phyloP scores from a whole-genome alignment of 371 early-diverging fungal genomes.

The Mucor irregularis region DNA sequence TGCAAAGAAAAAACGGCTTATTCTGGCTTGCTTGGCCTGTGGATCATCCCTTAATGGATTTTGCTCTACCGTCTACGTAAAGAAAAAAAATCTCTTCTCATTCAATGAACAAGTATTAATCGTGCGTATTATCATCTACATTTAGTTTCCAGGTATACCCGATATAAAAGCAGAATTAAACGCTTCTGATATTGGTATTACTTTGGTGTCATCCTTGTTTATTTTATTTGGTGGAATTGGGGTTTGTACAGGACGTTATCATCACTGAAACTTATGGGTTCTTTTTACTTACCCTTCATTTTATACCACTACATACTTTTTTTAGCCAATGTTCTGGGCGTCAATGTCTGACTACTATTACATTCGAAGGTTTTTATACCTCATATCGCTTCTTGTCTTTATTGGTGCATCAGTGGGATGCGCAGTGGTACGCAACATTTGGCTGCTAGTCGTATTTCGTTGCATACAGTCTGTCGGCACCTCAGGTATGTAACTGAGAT shows the following conservation, averaged over 20 bases:
- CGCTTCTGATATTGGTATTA: constrained; percentile 45
- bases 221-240: constrained; percentile 57
- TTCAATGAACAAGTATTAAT: background rate
- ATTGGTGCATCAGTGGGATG: constrained; percentile 63
- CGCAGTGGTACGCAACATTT: constrained; percentile 55
- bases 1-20: constrained; percentile 23
- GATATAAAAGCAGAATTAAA: constrained; percentile 46
- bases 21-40: constrained; percentile 31
- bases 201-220: constrained; percentile 55
- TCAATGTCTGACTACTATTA: constrained; percentile 63
- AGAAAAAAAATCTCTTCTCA: background rate
- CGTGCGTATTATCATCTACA: no score
- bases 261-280: background rate
- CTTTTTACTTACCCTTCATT: background rate
- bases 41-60: constrained; percentile 41
- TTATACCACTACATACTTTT: background rate
- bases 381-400: constrained; percentile 58
- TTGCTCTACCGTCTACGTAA: constrained; percentile 42
- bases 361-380: constrained; percentile 43
- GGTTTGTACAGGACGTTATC: constrained; percentile 23
- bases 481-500: constrained; percentile 62
- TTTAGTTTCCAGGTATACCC: constrained; percentile 45
- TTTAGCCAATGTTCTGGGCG: constrained; percentile 61
- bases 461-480: constrained; percentile 73
- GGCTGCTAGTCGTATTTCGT: constrained; percentile 61